Evolutionary conservation across 2,329 filamentous ascomycete genomes (phyloP).

Genomic region (Lachnellula occidentalis): DNA sequence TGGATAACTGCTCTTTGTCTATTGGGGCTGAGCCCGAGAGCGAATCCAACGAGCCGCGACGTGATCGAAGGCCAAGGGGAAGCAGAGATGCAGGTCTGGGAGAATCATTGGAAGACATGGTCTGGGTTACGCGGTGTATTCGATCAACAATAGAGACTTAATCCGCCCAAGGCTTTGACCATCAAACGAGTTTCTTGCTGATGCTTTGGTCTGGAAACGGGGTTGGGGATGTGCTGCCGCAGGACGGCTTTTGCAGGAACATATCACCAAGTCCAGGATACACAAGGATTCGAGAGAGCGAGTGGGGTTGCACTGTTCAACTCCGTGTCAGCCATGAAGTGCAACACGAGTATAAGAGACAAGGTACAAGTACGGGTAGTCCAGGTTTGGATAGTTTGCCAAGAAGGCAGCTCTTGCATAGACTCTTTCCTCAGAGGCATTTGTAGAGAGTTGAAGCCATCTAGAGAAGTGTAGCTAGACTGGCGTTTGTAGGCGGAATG

Average conservation of each 20-base stretch:
- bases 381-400: background rate
- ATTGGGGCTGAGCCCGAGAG: slow-evolving; percentile 43
- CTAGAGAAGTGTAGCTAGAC: background rate
- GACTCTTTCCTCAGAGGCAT: background rate
- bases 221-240: slow-evolving; percentile 12
- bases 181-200: background rate
- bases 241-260: slow-evolving; percentile 17
- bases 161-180: background rate
- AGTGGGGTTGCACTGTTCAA: background rate
- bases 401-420: background rate
- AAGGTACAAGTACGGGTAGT: background rate
- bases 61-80: slow-evolving; percentile 24
- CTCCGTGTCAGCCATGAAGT: background rate
- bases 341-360: too few species aligned
- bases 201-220: background rate
- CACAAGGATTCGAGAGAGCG: background rate
- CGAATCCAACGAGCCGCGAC: slow-evolving; percentile 45
- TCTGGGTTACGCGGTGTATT: background rate
- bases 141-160: background rate
- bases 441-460: background rate
- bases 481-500: background rate
- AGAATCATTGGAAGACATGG: slow-evolving; percentile 30
- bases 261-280: slow-evolving; percentile 16
- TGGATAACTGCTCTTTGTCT: slow-evolving; percentile 70
- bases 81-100: slow-evolving; percentile 19